Percentiles rank a stretch among this genome's conserved stretches.
Evolutionary conservation across 2,329 filamentous ascomycete species (phyloP).

Genomic region (Calonectria leucothoes): DNA sequence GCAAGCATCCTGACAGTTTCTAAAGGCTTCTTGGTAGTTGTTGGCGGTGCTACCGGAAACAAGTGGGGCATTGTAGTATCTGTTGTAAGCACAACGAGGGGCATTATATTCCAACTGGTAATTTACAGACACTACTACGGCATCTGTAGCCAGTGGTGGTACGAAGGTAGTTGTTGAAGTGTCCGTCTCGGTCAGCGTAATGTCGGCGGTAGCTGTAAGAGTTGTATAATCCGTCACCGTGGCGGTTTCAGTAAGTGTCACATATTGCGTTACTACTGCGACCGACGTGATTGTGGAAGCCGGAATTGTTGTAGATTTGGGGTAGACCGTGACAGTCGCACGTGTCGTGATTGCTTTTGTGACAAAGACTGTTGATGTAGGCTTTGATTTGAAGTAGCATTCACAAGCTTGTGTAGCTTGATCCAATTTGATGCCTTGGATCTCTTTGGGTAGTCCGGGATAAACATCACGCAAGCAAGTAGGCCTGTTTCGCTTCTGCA

Average conservation of each 20-base stretch:
- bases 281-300: not conserved
- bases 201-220: not conserved
- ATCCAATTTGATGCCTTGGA: not conserved
- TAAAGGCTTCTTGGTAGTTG: not conserved
- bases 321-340: not conserved
- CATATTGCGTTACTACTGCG: not conserved
- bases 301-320: not conserved
- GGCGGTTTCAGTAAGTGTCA: not conserved
- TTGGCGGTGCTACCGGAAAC: not conserved
- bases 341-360: not conserved
- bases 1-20: not conserved
- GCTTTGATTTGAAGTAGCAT: not conserved
- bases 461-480: not conserved
- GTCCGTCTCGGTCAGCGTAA: not conserved
- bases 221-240: not conserved
- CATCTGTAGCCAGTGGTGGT: not conserved
- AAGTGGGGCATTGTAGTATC: not conserved
- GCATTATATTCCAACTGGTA: not conserved
- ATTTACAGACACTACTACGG: not conserved
- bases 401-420: not conserved
- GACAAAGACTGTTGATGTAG: not conserved
- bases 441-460: not conserved
- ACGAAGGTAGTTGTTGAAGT: not conserved
- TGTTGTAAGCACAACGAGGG: not conserved
- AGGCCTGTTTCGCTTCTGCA: not conserved